phyloP scores from a whole-genome alignment of 345 rosid species.

The Adansonia digitata region DNA sequence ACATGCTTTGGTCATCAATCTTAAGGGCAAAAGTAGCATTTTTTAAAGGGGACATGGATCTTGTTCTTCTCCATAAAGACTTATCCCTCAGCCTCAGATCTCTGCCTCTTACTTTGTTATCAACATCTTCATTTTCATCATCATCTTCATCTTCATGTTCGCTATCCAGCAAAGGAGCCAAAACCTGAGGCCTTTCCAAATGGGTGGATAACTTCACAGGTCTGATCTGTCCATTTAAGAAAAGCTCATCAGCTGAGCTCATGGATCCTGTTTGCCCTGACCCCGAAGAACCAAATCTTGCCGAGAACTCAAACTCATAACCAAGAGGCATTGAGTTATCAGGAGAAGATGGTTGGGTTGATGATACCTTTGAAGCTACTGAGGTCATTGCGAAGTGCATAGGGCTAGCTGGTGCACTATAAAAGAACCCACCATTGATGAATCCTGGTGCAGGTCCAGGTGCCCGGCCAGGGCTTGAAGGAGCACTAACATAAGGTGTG shows the following conservation, averaged over 20 bases:
- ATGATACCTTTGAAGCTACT: slow-evolving; percentile 12
- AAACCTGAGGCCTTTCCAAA: slow-evolving; percentile 70
- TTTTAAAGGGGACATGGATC: slow-evolving; percentile 86
- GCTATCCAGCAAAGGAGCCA: slow-evolving; percentile 72
- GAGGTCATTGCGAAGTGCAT: slow-evolving; percentile 68
- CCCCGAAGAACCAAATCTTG: slow-evolving; percentile 41
- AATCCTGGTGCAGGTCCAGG: background rate
- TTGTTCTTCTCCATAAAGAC: slow-evolving; percentile 68
- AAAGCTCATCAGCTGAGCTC: slow-evolving; percentile 92
- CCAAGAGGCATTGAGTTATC: slow-evolving; percentile 29
- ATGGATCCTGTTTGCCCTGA: slow-evolving; percentile 50
- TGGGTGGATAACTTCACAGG: slow-evolving; percentile 92
- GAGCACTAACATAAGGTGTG: slow-evolving; percentile 96
- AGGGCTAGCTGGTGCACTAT: slow-evolving; percentile 94
- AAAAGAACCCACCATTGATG: slow-evolving; percentile 50
- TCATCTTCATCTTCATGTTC: slow-evolving; percentile 54
- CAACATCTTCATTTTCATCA: slow-evolving; percentile 22
- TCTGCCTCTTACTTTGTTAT: slow-evolving; percentile 45
- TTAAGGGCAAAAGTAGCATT: slow-evolving; percentile 25
- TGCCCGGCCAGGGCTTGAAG: slow-evolving; percentile 85
- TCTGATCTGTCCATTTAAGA: slow-evolving; percentile 85
- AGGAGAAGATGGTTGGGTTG: slow-evolving; percentile 28
- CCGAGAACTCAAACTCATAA: slow-evolving; percentile 82
- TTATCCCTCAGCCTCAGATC: slow-evolving; percentile 61
- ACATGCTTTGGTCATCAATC: slow-evolving; percentile 16